Evolutionary conservation across 2,329 filamentous ascomycete species (phyloP).

Genomic region (Cladophialophora psammophila): DNA sequence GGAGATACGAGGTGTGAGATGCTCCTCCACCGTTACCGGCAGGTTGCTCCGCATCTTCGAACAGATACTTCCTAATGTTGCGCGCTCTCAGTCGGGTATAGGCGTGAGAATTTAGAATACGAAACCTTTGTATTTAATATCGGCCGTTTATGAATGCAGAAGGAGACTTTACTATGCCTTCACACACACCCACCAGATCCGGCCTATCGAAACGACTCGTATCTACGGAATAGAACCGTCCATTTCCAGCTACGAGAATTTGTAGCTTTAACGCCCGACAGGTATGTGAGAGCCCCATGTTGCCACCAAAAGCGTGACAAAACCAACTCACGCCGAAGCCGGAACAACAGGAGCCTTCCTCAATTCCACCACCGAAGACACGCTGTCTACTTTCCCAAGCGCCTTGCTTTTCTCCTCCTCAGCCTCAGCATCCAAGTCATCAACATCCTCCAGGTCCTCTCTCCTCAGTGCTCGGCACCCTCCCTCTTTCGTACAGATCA

Average conservation of each 20-base stretch:
- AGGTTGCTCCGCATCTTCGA: no score
- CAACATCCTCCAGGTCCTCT: constrained; percentile 37
- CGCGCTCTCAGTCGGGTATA: no score
- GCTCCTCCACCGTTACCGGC: no score
- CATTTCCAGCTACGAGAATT: background rate
- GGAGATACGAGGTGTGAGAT: no score
- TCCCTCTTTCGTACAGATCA: constrained; percentile 38
- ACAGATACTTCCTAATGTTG: no score
- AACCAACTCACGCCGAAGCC: background rate
- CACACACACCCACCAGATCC: background rate
- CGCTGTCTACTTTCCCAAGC: background rate
- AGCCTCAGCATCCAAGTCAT: constrained; percentile 28
- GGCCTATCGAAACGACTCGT: background rate
- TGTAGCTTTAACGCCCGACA: background rate
- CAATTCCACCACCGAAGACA: background rate
- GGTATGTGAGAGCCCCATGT: background rate
- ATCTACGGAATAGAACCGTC: background rate
- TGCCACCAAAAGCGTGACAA: background rate
- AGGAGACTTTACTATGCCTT: no score
- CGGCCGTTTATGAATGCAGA: no score
- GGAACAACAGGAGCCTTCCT: background rate
- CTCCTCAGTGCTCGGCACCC: constrained; percentile 35
- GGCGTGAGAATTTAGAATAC: no score
- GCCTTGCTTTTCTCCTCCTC: constrained; percentile 16
- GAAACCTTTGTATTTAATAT: no score